Conservation (phyloP, 139 green algal genomes). For the Chlorella sp. region DNA sequence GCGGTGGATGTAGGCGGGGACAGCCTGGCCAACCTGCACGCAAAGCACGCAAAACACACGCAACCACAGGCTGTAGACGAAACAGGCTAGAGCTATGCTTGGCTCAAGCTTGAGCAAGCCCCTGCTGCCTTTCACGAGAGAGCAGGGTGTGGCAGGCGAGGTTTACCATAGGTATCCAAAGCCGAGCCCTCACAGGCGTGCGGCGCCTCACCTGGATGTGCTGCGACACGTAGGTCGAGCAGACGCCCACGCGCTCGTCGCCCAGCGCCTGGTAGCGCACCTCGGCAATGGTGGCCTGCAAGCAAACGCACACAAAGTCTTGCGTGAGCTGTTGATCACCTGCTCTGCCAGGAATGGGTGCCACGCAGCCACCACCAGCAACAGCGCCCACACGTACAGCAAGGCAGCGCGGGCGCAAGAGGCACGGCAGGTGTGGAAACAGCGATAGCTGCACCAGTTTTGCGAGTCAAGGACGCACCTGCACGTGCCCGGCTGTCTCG, state of each 20-base stretch:
- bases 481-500: slow-evolving; percentile 17
- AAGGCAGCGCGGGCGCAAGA: too few relatives aligned
- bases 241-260: slow-evolving; percentile 57
- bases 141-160: too few relatives aligned
- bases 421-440: too few relatives aligned
- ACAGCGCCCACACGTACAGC: too few relatives aligned
- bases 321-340: too few relatives aligned
- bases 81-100: not conserved
- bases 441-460: too few relatives aligned
- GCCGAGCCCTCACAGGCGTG: too few relatives aligned
- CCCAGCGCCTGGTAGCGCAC: slow-evolving; percentile 52
- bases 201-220: slow-evolving; percentile 31
- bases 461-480: slow-evolving; percentile 16
- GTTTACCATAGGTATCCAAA: too few relatives aligned
- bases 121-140: too few relatives aligned
- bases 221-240: slow-evolving; percentile 62
- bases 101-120: not conserved
- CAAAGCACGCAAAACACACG: slow-evolving; percentile 9
- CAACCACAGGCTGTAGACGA: not conserved
- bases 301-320: not conserved
- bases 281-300: slow-evolving; percentile 33
- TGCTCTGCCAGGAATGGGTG: too few relatives aligned
- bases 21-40: not conserved
- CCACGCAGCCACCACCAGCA: too few relatives aligned
- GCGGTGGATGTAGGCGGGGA: slow-evolving; percentile 24